Conservation (phyloP, 1,284 basidiomycete species). For the Trichosporon asahii region DNA sequence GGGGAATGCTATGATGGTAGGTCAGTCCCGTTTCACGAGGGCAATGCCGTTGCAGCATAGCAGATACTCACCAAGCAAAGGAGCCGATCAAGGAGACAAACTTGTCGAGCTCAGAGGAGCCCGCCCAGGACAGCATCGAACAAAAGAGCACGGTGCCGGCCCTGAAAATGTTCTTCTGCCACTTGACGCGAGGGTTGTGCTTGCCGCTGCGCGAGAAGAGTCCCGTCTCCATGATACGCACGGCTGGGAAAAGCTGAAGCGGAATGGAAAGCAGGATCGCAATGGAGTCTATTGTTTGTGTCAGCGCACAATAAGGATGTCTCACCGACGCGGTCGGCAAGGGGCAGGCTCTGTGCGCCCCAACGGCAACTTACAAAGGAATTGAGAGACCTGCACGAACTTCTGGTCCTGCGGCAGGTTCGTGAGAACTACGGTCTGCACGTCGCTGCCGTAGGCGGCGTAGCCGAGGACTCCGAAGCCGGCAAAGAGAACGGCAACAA, state of each 20-base stretch:
- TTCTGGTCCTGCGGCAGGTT: constrained; percentile 83
- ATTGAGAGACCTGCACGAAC: constrained; percentile 82
- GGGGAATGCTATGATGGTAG: constrained; percentile 64
- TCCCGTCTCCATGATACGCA: constrained; percentile 95
- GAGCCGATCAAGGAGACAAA: constrained; percentile 92
- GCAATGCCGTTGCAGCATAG: neutral
- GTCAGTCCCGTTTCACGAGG: constrained; percentile 2
- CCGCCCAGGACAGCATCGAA: constrained; percentile 73
- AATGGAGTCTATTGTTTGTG: constrained; percentile 57
- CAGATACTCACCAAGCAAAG: constrained; percentile 76
- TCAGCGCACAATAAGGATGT: constrained; percentile 8
- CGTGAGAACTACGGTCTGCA: constrained; percentile 91
- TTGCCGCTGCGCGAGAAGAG: constrained; percentile 84
- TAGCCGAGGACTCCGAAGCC: constrained; percentile 87
- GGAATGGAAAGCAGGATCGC: constrained; percentile 93
- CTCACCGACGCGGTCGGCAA: neutral
- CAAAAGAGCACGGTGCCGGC: constrained; percentile 71
- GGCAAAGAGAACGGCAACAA: constrained; percentile 70
- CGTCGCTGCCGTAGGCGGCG: constrained; percentile 78
- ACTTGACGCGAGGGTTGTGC: constrained; percentile 55
- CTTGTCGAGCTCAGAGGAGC: constrained; percentile 90
- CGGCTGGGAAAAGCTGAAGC: constrained; percentile 93
- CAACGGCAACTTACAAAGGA: constrained; percentile 60
- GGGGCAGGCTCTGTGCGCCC: too few relatives aligned
- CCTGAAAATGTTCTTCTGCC: constrained; percentile 92